phyloP scores from a whole-genome alignment of 192 early-diverging fungal species.

The Coemansia sp. region DNA sequence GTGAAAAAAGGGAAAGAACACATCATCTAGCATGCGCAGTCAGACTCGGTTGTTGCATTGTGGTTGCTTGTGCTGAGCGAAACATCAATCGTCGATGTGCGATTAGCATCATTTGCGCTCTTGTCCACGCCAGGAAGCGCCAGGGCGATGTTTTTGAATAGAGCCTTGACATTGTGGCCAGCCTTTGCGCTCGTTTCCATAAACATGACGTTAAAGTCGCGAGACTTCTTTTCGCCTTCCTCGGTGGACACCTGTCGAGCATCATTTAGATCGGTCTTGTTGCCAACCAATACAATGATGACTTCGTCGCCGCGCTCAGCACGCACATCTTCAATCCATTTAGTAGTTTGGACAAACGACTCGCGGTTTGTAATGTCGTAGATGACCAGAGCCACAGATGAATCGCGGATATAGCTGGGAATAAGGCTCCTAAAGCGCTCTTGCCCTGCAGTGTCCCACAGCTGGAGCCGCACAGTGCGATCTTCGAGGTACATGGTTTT shows the following conservation, averaged over 20 bases:
- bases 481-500: slow-evolving; percentile 99
- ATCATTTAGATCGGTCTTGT: slow-evolving; percentile 98
- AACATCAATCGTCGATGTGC: slow-evolving; percentile 59
- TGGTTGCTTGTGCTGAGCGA: slow-evolving; percentile 54
- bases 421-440: slow-evolving; percentile 98
- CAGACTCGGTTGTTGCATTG: slow-evolving; percentile 50
- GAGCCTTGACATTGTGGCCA: slow-evolving; percentile 97
- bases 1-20: background rate
- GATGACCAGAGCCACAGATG: slow-evolving; percentile 95
- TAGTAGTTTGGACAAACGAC: slow-evolving; percentile 95
- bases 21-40: slow-evolving; percentile 57
- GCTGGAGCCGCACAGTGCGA: slow-evolving; percentile 94
- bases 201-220: slow-evolving; percentile 96
- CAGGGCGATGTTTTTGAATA: slow-evolving; percentile 97
- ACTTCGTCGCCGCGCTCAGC: slow-evolving; percentile 98
- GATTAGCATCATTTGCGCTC: slow-evolving; percentile 59
- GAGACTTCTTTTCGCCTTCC: slow-evolving; percentile 97
- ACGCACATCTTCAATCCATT: slow-evolving; percentile 99
- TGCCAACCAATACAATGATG: slow-evolving; percentile 97
- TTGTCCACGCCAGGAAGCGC: slow-evolving; percentile 77
- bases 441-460: slow-evolving; percentile 99
- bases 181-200: slow-evolving; percentile 99
- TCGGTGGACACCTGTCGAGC: slow-evolving; percentile 93
- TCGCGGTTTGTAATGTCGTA: slow-evolving; percentile 97
- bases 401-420: slow-evolving; percentile 98